Conservation (phyloP, 1,284 basidiomycete genomes). For the Pascua sp. region DNA sequence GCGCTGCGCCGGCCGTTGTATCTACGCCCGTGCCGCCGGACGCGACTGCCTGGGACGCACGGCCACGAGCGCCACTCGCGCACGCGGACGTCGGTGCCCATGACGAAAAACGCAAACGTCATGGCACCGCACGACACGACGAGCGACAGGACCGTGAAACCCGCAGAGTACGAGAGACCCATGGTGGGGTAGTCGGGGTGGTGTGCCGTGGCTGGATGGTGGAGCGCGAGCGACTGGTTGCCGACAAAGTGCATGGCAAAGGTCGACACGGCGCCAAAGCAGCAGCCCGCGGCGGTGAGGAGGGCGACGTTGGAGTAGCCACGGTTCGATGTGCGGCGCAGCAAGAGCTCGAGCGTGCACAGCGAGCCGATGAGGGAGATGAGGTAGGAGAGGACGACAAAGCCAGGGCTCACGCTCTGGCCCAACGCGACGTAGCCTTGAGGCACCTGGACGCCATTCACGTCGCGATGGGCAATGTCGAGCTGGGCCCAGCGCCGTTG, state of each 20-base stretch:
- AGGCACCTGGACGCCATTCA: not conserved
- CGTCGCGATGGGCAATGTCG: slow-evolving; percentile 10
- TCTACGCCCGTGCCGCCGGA: slow-evolving; percentile 1
- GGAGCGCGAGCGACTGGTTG: slow-evolving; percentile 50
- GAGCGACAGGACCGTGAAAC: slow-evolving; percentile 51
- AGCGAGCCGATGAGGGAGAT: slow-evolving; percentile 50
- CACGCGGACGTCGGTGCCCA: slow-evolving; percentile 46
- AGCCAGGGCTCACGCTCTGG: slow-evolving; percentile 43
- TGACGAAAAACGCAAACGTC: slow-evolving; percentile 51
- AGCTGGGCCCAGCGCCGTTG: slow-evolving; percentile 10
- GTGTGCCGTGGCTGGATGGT: slow-evolving; percentile 31
- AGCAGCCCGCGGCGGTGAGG: slow-evolving; percentile 47
- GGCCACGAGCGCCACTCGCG: slow-evolving; percentile 26
- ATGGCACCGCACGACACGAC: slow-evolving; percentile 49
- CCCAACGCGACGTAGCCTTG: slow-evolving; percentile 32
- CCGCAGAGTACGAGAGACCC: slow-evolving; percentile 47
- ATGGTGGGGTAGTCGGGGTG: slow-evolving; percentile 25
- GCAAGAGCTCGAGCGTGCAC: slow-evolving; percentile 51
- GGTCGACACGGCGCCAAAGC: slow-evolving; percentile 51
- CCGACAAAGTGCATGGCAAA: slow-evolving; percentile 53
- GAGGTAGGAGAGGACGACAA: slow-evolving; percentile 48
- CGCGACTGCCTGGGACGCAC: slow-evolving; percentile 17
- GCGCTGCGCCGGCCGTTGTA: slow-evolving; percentile 2
- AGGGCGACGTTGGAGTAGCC: slow-evolving; percentile 48
- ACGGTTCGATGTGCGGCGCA: slow-evolving; percentile 47